phyloP scores from a whole-genome alignment of 2,329 filamentous ascomycete genomes.

The Alternaria gaisen region DNA sequence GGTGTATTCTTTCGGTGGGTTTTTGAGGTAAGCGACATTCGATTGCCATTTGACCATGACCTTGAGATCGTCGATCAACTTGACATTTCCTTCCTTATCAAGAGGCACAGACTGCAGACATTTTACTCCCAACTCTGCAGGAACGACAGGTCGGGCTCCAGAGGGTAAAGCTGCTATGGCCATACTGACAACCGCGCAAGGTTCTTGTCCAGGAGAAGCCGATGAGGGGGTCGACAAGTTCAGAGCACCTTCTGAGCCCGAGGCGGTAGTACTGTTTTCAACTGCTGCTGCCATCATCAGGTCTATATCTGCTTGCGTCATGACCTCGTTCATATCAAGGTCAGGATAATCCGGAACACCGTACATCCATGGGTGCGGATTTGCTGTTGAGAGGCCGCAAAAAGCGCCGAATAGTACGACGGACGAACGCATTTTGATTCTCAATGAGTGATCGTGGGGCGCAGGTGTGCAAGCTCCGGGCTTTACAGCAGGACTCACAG shows the following conservation, averaged over 20 bases:
- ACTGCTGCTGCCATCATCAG: constrained; percentile 23
- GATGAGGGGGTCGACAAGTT: constrained; percentile 26
- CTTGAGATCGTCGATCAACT: constrained; percentile 48
- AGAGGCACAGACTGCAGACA: constrained; percentile 52
- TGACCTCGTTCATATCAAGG: constrained; percentile 38
- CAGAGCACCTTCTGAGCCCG: constrained; percentile 24
- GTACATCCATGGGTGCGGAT: constrained; percentile 45
- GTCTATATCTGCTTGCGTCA: constrained; percentile 36
- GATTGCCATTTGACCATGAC: constrained; percentile 52
- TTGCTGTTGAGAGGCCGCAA: constrained; percentile 31
- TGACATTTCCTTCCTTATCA: constrained; percentile 42
- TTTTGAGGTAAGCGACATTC: constrained; percentile 51
- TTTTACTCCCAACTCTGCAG: constrained; percentile 45
- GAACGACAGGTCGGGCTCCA: constrained; percentile 38
- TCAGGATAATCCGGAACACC: constrained; percentile 43
- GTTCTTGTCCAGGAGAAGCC: constrained; percentile 36
- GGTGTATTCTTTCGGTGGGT: constrained; percentile 48
- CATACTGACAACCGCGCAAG: constrained; percentile 44
- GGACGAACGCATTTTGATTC: constrained; percentile 31
- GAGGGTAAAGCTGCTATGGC: constrained; percentile 37
- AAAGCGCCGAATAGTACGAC: constrained; percentile 31
- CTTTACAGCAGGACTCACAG: background rate
- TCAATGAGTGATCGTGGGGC: background rate
- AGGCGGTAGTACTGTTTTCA: constrained; percentile 22
- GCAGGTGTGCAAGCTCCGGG: background rate